Evolutionary conservation across 2,329 filamentous ascomycete species (phyloP).

Genomic region (Xylariaceae sp.): DNA sequence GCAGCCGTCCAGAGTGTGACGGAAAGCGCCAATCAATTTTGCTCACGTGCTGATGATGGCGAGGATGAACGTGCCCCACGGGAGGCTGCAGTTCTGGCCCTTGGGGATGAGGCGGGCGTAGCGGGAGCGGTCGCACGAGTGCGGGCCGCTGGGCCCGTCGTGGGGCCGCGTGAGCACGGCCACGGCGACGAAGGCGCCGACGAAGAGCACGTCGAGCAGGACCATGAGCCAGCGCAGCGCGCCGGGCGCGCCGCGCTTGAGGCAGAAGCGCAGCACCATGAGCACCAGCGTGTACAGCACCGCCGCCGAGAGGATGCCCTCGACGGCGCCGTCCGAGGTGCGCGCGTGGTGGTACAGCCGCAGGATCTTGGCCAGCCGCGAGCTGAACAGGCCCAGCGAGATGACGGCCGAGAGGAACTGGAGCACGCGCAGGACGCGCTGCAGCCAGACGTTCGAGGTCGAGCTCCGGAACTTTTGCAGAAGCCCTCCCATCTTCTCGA

Average conservation of each 20-base stretch:
- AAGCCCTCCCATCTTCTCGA: too few relatives aligned
- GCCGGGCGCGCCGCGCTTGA: constrained; percentile 25
- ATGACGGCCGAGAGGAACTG: constrained; percentile 35
- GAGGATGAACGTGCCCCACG: constrained; percentile 34
- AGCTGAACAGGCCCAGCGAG: constrained; percentile 36
- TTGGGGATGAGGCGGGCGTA: not conserved
- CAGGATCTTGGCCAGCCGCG: constrained; percentile 2
- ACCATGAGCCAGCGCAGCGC: constrained; percentile 32
- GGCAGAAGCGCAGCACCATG: constrained; percentile 25
- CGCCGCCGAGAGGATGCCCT: constrained; percentile 37
- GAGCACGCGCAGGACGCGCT: constrained; percentile 30
- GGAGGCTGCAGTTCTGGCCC: constrained; percentile 28
- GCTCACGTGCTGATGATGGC: constrained; percentile 38
- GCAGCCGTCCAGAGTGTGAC: too few relatives aligned
- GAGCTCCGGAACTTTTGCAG: not conserved
- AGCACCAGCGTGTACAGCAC: constrained; percentile 33
- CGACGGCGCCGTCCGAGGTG: constrained; percentile 18
- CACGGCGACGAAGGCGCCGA: constrained; percentile 36
- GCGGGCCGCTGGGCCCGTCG: constrained; percentile 25
- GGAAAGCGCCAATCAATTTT: too few relatives aligned
- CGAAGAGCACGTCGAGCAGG: constrained; percentile 30
- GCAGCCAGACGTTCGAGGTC: constrained; percentile 16
- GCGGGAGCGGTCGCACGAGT: constrained; percentile 15
- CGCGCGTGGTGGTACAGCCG: not conserved
- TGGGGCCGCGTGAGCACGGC: constrained; percentile 30